Conservation (phyloP, 2,329 filamentous ascomycete species). For the Stagonosporopsis tanaceti region DNA sequence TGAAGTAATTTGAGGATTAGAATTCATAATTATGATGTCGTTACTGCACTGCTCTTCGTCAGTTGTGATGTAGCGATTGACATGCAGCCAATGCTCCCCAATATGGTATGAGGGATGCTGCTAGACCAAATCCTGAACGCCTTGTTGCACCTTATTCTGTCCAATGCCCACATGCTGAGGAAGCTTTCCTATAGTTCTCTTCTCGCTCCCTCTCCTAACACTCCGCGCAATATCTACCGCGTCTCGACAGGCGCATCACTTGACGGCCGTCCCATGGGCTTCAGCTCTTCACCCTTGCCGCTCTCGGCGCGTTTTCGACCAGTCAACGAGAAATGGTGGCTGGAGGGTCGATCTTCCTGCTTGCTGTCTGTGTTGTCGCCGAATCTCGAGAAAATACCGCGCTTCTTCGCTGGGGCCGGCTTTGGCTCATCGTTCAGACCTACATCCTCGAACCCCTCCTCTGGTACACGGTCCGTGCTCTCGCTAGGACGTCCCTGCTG, state of each 20-base stretch:
- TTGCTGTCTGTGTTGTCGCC: constrained; percentile 62
- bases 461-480: constrained; percentile 67
- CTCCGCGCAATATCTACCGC: constrained; percentile 23
- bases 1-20: constrained; percentile 2
- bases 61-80: constrained; percentile 24
- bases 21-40: constrained; percentile 16
- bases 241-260: constrained; percentile 37
- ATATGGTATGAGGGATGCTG: constrained; percentile 28
- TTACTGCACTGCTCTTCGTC: constrained; percentile 12
- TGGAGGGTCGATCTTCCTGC: constrained; percentile 53
- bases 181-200: not conserved
- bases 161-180: not conserved
- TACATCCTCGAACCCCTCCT: constrained; percentile 90
- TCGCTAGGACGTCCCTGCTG: constrained; percentile 66
- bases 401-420: constrained; percentile 70
- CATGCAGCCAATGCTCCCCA: constrained; percentile 23
- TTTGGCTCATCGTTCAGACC: constrained; percentile 81
- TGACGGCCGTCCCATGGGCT: constrained; percentile 62
- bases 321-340: constrained; percentile 69
- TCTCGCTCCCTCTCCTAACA: not conserved
- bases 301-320: constrained; percentile 78
- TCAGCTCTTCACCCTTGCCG: constrained; percentile 72
- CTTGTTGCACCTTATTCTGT: constrained; percentile 13
- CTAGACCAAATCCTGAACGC: constrained; percentile 23
- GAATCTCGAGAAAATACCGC: constrained; percentile 82